Percentiles rank a stretch among this genome's conserved stretches.
Evolutionary conservation across 2,329 filamentous ascomycete species (phyloP).

Genomic region (Pestalotiopsis sp.): DNA sequence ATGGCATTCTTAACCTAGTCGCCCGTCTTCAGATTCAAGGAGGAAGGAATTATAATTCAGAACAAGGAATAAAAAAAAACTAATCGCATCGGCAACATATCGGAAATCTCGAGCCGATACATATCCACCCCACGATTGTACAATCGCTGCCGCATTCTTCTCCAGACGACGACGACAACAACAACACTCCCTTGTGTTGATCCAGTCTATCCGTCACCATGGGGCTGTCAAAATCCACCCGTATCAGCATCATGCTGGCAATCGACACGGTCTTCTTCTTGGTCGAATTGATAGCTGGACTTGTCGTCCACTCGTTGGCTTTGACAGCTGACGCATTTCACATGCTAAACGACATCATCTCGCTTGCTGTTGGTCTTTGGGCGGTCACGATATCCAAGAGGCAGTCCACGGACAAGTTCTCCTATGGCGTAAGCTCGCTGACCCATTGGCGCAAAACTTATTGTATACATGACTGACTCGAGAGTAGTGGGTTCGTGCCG

Average conservation of each 20-base stretch:
- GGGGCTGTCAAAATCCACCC: conserved; percentile 89
- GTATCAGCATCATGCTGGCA: conserved; percentile 89
- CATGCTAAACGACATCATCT: conserved; percentile 99
- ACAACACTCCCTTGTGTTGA: not conserved
- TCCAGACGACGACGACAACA: not conserved
- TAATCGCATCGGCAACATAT: not conserved
- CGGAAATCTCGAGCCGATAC: not conserved
- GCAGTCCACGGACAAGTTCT: conserved; percentile 87
- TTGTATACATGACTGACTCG: not conserved
- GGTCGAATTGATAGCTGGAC: conserved; percentile 83
- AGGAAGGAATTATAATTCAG: not conserved
- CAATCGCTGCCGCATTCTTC: not conserved
- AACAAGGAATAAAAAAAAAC: not conserved
- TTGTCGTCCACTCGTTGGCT: conserved; percentile 87
- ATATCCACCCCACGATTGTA: not conserved
- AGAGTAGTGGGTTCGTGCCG: conserved; percentile 86
- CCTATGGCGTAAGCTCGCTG: conserved; percentile 75
- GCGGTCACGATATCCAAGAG: conserved; percentile 88
- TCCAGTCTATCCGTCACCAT: conserved; percentile 48
- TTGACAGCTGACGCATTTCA: conserved; percentile 97
- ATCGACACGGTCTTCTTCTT: conserved; percentile 92
- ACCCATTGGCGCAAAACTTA: conserved; percentile 13
- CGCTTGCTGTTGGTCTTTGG: conserved; percentile 89
- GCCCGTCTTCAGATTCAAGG: not conserved
- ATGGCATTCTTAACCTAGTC: not conserved